Evolutionary conservation across 805 yeast species (phyloP).

Genomic region (Spathaspora gorwiae): DNA sequence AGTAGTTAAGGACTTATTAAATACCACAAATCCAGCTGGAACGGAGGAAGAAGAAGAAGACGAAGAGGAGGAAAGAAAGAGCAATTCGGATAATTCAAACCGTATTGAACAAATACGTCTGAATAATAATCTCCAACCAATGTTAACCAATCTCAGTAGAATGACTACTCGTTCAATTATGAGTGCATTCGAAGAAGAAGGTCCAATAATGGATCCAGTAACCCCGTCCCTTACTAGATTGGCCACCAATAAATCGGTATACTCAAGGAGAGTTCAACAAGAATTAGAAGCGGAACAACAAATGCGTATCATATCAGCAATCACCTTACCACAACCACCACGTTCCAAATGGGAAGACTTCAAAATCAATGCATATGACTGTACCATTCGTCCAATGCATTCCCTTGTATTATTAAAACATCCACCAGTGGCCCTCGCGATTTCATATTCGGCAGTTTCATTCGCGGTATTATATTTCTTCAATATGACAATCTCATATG

Average conservation of each 20-base stretch:
- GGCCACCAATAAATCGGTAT: constrained; percentile 28
- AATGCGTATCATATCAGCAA: constrained; percentile 6
- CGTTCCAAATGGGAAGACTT: constrained; percentile 8
- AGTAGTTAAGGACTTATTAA: constrained; percentile 44
- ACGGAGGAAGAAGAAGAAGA: constrained; percentile 5
- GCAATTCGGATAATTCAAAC: neutral
- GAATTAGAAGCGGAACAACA: constrained; percentile 20
- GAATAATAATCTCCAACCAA: neutral
- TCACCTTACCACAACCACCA: neutral
- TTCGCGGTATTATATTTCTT: constrained; percentile 69
- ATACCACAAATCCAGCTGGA: neutral
- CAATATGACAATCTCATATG: constrained; percentile 66
- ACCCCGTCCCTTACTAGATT: constrained; percentile 36
- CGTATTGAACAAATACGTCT: neutral
- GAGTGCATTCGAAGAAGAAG: constrained; percentile 17
- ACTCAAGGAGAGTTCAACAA: constrained; percentile 23
- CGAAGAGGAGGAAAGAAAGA: constrained; percentile 5
- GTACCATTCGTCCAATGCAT: constrained; percentile 54
- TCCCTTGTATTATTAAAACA: constrained; percentile 56
- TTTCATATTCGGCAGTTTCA: constrained; percentile 64
- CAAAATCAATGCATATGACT: constrained; percentile 39
- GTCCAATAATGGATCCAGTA: constrained; percentile 34
- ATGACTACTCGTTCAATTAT: neutral
- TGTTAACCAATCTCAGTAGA: constrained; percentile 23
- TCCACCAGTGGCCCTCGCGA: constrained; percentile 71